Conservation (phyloP, 371 early-diverging fungal genomes). For the Syncephalis plumigaleata region DNA sequence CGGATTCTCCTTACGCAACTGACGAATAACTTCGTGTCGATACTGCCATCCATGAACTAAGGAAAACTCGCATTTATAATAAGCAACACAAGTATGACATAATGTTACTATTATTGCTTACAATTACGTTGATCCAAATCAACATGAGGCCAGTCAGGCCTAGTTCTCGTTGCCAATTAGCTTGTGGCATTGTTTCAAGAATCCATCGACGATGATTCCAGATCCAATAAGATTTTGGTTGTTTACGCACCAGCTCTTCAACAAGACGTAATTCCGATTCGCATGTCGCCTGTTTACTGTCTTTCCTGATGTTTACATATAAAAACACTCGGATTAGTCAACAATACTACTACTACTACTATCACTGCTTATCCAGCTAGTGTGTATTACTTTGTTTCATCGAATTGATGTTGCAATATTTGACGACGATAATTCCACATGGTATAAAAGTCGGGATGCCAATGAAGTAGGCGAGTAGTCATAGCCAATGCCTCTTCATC, state of each 20-base stretch:
- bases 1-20: slow-evolving; percentile 16
- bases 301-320: neutral
- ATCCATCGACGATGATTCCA: slow-evolving; percentile 93
- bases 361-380: neutral
- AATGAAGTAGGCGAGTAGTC: slow-evolving; percentile 49
- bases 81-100: slow-evolving; percentile 4
- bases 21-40: slow-evolving; percentile 56
- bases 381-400: slow-evolving; percentile 10
- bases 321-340: too few relatives aligned
- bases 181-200: slow-evolving; percentile 47
- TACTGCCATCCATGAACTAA: slow-evolving; percentile 91
- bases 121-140: slow-evolving; percentile 83
- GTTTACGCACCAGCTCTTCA: slow-evolving; percentile 36
- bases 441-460: slow-evolving; percentile 81
- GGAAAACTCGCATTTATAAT: slow-evolving; percentile 1
- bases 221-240: slow-evolving; percentile 84
- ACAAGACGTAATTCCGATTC: slow-evolving; percentile 43
- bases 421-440: slow-evolving; percentile 78
- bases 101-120: too few relatives aligned
- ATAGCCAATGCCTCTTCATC: slow-evolving; percentile 31
- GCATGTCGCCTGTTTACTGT: slow-evolving; percentile 8
- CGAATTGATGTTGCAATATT: slow-evolving; percentile 26
- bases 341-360: neutral
- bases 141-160: slow-evolving; percentile 55
- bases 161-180: slow-evolving; percentile 68